Base-by-base conservation (phyloP, 805 yeast genomes). In the Wickerhamomyces bovis region DNA sequence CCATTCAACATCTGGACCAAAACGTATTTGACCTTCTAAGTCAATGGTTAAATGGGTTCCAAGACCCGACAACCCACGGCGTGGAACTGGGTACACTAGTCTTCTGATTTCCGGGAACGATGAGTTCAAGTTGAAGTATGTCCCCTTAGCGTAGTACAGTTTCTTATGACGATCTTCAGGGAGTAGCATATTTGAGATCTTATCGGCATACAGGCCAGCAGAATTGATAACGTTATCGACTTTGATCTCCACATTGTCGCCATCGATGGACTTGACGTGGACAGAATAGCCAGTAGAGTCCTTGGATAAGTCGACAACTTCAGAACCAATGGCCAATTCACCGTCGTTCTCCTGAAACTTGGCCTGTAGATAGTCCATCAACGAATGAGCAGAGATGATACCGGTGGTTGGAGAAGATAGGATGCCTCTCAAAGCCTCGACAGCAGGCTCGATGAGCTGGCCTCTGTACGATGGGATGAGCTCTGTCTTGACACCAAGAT, bases 1-100 rank as follows among this genome's bases (percentile, higher is more conserved):
- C 87, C 95, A 89, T 62, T 89, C 94, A 38, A 88, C 64, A 61
- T 90, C 96, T 0, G 97, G 97, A 0, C 97, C 97, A 61, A 89
- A 89, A 52, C 78, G 75, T 23, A 89, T 66, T 53, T 81, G 83
- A 0, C 95, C 94, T 3, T 85, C 89, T 45, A 89, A 65, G 57
- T 87, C 95, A 26, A 90, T 67, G 0, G 97, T 89, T 51, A 90
- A 66, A 67, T 89, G 97, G 0, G 94, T 86, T 0, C 97, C 97
- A 46, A 90, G 68, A 0, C 95, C 85, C n/a, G 85, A 73, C 0
- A 81, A 76, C 44, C 78, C 76, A 7, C 75, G 75, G n/a, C 83
- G 80, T 1, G 89, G 88, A 46, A 88, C 83, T 1, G 97, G 97
- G 62, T 89, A 89, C 0, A 89, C 68, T 30, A 83, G 63, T 48